Percentiles rank a stretch among this genome's conserved stretches.
Evolutionary conservation across 306 rosid genomes (phyloP).

Genomic region (Begonia peltatifolia): DNA sequence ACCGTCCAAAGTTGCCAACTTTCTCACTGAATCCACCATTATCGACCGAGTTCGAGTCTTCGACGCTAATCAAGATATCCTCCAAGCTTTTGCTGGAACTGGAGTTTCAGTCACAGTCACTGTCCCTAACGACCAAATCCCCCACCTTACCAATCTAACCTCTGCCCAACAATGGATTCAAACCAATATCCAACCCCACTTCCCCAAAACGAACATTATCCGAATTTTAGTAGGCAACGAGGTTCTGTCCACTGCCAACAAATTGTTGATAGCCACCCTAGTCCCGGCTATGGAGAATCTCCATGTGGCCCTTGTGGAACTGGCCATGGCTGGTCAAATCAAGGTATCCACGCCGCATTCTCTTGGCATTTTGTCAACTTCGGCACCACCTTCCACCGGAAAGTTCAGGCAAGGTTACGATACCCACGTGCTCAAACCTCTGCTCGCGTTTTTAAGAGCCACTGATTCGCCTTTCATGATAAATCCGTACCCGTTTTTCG

Average conservation of each 20-base stretch:
- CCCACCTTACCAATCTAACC: constrained; percentile 29
- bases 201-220: constrained; percentile 38
- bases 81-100: constrained; percentile 41
- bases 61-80: constrained; percentile 34
- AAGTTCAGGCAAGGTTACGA: constrained; percentile 80
- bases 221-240: constrained; percentile 57
- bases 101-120: constrained; percentile 41
- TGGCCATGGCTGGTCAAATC: constrained; percentile 25
- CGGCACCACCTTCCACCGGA: constrained; percentile 63
- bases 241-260: constrained; percentile 52
- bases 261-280: constrained; percentile 30
- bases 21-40: constrained; percentile 37
- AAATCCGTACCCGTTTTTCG: constrained; percentile 67
- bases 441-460: constrained; percentile 47
- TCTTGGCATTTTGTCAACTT: constrained; percentile 44
- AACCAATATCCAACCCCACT: constrained; percentile 37
- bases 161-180: constrained; percentile 45
- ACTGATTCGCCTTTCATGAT: constrained; percentile 55
- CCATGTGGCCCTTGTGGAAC: constrained; percentile 38
- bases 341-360: constrained; percentile 71
- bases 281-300: constrained; percentile 65
- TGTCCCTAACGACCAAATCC: constrained; percentile 51
- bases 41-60: constrained; percentile 41
- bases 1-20: constrained; percentile 36
- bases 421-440: constrained; percentile 44